Base-by-base conservation (phyloP, 345 rosid species). In the Aethionema arabicum region DNA sequence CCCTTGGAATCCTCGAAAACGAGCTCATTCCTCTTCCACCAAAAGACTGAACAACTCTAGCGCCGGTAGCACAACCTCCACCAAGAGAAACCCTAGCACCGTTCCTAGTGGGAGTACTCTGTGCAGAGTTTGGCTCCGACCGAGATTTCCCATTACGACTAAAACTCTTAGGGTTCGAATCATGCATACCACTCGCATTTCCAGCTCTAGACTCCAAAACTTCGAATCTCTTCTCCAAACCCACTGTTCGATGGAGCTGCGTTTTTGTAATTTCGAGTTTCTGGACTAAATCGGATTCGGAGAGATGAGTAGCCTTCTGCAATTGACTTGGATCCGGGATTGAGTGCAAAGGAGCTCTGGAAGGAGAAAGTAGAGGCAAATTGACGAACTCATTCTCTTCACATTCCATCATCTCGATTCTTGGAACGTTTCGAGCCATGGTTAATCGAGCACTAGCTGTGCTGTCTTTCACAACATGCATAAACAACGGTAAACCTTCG, bases 251-350 rank as follows among this genome's bases (percentile, higher is more conserved):
- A 27, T 50, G 59, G 7, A 74, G 75, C 49, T 41, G 68, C 15
- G 75, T 12, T 55, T 70, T 61, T 12, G 65, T 32, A 32, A 68
- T 44, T 49, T 74, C 84, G 12, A 61, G 39, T 60, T 72, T 75
- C 27, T 71, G 78, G 61, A 48, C 77, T 41, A 51, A 63, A 54
- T 69, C 82, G 52, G 51, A 59, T 46, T 68, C 82, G 63, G 62
- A 21, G 5, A 66, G 69, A 5, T 52, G 76, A 31, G 50, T 21
- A 16, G 73, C 75, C 64, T 59, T 72, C 45, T 62, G 83, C 56
- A 63, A 69, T 67, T 88, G 96, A 31, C 78, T 74, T 10, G 98
- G 98, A 74, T 88, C 92, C 47, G 86, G 80, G 46, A 91, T 91
- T 21, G 90, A 9, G 75, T 85, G 70, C 21, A 91, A 66, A 3